Conservation (phyloP, 768 basidiomycete genomes). For the Fomitopsis serialis region DNA sequence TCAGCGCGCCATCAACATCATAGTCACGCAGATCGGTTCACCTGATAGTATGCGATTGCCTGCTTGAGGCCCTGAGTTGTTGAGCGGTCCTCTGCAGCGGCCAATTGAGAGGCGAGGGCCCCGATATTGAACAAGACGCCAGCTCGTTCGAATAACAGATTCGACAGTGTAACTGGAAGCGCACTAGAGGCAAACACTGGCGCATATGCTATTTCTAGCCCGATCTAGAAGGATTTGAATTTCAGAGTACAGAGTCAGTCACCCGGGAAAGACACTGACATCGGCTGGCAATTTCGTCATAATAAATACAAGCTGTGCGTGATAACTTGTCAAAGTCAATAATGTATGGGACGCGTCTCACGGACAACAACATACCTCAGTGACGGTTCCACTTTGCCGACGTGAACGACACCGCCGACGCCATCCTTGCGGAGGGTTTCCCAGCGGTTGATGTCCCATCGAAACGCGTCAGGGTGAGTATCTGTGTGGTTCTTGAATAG, state of each 20-base stretch:
- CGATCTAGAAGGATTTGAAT: conserved; percentile 42
- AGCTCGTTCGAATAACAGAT: conserved; percentile 79
- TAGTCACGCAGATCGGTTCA: conserved; percentile 19
- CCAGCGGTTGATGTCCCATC: conserved; percentile 70
- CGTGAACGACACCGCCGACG: conserved; percentile 45
- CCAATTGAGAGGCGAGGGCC: conserved; percentile 80
- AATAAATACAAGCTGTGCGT: conserved; percentile 83
- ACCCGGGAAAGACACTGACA: conserved; percentile 35
- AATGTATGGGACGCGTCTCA: neutral
- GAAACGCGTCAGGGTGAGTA: conserved; percentile 82
- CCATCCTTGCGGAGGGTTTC: conserved; percentile 57
- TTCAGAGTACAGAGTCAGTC: conserved; percentile 3
- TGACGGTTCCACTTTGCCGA: conserved; percentile 46
- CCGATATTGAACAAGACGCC: conserved; percentile 82
- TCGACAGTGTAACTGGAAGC: conserved; percentile 59
- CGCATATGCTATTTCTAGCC: conserved; percentile 67
- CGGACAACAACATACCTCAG: conserved; percentile 51
- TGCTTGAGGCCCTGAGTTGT: conserved; percentile 79
- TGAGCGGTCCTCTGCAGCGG: conserved; percentile 62
- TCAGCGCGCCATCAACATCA: neutral
- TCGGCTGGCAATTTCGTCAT: conserved; percentile 81
- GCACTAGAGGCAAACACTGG: conserved; percentile 58
- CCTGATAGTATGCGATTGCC: conserved; percentile 69
- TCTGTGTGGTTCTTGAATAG: conserved; percentile 57
- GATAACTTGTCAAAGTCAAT: conserved; percentile 54